Base-by-base conservation (phyloP, 768 basidiomycete genomes). In the Amanita phalloides region DNA sequence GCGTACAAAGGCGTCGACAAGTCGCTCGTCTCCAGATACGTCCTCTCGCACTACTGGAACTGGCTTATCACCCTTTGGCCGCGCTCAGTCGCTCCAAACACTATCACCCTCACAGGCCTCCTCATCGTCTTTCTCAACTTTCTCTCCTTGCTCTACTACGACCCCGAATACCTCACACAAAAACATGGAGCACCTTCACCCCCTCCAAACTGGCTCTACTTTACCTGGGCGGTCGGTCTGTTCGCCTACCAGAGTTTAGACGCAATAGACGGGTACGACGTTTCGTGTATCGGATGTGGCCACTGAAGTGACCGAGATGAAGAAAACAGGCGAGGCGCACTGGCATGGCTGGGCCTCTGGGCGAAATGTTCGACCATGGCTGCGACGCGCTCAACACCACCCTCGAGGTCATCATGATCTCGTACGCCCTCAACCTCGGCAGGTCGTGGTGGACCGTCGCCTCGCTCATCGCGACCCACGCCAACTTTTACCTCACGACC, bases 311-410 rank as follows among this genome's bases (percentile, higher is more conserved):
- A 37, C n/a, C 51, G 43, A 52, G 44, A 14, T 52, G 38, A 48
- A 91, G 95, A 13, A 97, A 97, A 65, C 96, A 99, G 67, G 96
- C 96, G 20, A n/a, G 96, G 55, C 71, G 95, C 47, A 95, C 93
- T 1, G 92, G 92, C 1, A 98, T 96, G 90, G 87, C 92, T n/a
- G 90, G 96, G 4, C 95, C 95, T 23, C 70, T 98, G 30, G n/a
- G 96, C 14, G 90, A 99, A 66, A 85, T 98, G 83, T 99, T 99
- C 65, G 96, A n/a, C 63, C 96, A 98, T 66, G 95, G 93, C 85
- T 93, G 89, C 61, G 92, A 95, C 62, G 93, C 94, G 0, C 73
- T 99, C 57, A 97, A 97, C 62, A 98, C 95, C 0, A 95, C 91
- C n/a, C 78, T 99, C 23, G 95, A 93, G 67, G 86, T 83, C 53